These are phyloP conservation scores for Symbiodinium pilosum DNA, from an alignment of 73 alveolate genomes.

Conservation along the genomic window DNA sequence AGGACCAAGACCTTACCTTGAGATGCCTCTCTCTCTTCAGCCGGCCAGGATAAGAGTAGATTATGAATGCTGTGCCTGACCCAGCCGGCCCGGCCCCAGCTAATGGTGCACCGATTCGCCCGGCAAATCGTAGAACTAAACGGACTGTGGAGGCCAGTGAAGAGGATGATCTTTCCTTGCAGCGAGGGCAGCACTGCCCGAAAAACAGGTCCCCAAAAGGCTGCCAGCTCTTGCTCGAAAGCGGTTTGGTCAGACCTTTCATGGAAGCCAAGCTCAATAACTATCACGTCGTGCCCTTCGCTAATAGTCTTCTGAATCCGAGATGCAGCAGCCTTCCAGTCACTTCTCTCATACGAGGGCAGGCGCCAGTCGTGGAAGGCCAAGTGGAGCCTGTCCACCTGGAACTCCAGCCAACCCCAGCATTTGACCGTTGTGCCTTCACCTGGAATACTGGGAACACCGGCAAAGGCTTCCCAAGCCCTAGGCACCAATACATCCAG, in stretches of 20 bases:
- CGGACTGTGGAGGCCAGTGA: not conserved
- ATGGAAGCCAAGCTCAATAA: not conserved
- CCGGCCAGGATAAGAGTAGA: not conserved
- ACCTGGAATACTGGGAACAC: not conserved
- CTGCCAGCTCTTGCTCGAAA: not conserved
- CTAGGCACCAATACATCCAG: constrained; percentile 16
- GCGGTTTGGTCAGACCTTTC: not conserved
- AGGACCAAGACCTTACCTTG: not conserved
- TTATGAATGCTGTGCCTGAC: not conserved
- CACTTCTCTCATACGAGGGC: not conserved
- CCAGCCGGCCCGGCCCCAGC: not conserved
- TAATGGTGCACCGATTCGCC: not conserved
- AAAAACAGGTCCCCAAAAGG: not conserved
- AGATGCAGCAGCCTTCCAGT: not conserved
- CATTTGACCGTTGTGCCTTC: constrained; percentile 25
- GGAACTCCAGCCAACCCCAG: constrained; percentile 33
- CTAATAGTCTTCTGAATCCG: not conserved
- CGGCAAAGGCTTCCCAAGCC: constrained; percentile 6
- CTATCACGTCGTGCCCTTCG: not conserved
- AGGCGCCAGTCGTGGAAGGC: constrained; percentile 38
- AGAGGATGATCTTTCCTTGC: not conserved
- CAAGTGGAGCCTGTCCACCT: not conserved
- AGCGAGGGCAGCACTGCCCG: not conserved
- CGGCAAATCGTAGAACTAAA: not conserved
- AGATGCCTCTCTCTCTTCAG: not conserved